A percentile compares a stretch with the other conserved stretches of the same genome.
Conservation (phyloP, 2,329 filamentous ascomycete species). For the Cladophialophora immunda region DNA sequence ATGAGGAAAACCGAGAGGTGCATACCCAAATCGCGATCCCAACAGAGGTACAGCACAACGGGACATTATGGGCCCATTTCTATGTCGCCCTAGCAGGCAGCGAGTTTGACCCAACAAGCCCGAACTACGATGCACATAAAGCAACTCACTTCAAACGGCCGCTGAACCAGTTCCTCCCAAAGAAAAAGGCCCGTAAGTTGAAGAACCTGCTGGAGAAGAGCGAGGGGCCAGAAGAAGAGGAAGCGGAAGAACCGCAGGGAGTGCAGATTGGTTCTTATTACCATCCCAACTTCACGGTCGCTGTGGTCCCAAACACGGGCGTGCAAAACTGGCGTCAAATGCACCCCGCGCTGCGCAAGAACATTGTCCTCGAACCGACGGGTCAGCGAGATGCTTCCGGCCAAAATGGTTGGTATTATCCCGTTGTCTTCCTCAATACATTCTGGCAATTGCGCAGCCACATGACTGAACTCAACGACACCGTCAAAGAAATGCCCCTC, state of each 20-base stretch:
- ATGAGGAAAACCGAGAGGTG: conserved; percentile 77
- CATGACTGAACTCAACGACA: conserved; percentile 91
- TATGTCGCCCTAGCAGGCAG: conserved; percentile 81
- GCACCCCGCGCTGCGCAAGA: conserved; percentile 78
- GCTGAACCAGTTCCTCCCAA: conserved; percentile 86
- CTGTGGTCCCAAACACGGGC: conserved; percentile 83
- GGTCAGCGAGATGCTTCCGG: conserved; percentile 84
- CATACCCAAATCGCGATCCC: conserved; percentile 82
- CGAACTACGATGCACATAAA: conserved; percentile 75
- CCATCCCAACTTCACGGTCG: conserved; percentile 91
- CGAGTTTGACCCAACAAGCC: conserved; percentile 76
- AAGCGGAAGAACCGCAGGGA: conserved; percentile 63
- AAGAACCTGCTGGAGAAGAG: conserved; percentile 76
- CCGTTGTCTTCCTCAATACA: conserved; percentile 89
- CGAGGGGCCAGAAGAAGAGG: conserved; percentile 41
- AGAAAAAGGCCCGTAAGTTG: conserved; percentile 89
- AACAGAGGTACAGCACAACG: conserved; percentile 83
- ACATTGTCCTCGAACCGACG: conserved; percentile 79
- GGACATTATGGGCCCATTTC: conserved; percentile 94
- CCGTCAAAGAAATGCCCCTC: conserved; percentile 80
- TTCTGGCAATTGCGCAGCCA: conserved; percentile 96
- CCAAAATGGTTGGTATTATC: conserved; percentile 92
- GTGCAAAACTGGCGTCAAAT: conserved; percentile 71
- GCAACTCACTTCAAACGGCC: conserved; percentile 87
- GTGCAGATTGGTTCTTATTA: conserved; percentile 87